Evolutionary conservation across 2,329 filamentous ascomycete genomes (phyloP), one percentile per base, ranked within the genome.

Genomic region (Esteya vermicola): DNA sequence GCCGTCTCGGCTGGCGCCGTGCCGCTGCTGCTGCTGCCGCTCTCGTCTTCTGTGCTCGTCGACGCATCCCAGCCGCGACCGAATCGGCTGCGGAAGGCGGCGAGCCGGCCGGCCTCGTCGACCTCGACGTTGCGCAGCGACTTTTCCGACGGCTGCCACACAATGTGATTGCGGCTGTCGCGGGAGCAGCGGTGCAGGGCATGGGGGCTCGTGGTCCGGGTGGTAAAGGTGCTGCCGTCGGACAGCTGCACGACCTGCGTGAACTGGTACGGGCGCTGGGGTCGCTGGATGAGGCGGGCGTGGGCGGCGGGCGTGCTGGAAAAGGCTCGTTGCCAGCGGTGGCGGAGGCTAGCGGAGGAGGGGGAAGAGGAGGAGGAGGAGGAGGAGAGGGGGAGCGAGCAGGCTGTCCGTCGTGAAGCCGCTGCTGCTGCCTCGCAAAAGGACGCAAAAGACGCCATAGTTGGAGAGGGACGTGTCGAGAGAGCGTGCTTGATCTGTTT

Each of bases 221-320:
- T 70, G 36, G 81, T 78, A 62, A 76, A 96, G 44, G 88, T 82
- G 53, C 76, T 83, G 51, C 91, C 91, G 66, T 98, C 91, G 31
- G 81, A 85, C 48, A 96, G 80, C 40, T 86, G 88, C 50, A 98
- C 70, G 45, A 98, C 74, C 63, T 98, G 91, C n/a, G 89, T 95
- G 69, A 95, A 96, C 50, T 81, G 85, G 70, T 95, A 96, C 32
- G 91, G 89, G 6, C 88, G 77, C 54, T 86, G 82, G n/a, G 86
- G 86, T 14, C 91, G 85, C 46, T 72, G 73, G 55, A 96, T 75
- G 47, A 94, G 81, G 20, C 83, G 86, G 39, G 91, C 91, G 57
- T 85, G 76, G 45, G 86, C 80, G 56, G 77, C 68, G 2, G 43
- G 12, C 2, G 47, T 48, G 9, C 44, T 43, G 6, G 48, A 47